Evolutionary conservation across 306 rosid genomes (phyloP), one percentile per base, ranked within the genome.

Genomic region (Calophaca sinica): DNA sequence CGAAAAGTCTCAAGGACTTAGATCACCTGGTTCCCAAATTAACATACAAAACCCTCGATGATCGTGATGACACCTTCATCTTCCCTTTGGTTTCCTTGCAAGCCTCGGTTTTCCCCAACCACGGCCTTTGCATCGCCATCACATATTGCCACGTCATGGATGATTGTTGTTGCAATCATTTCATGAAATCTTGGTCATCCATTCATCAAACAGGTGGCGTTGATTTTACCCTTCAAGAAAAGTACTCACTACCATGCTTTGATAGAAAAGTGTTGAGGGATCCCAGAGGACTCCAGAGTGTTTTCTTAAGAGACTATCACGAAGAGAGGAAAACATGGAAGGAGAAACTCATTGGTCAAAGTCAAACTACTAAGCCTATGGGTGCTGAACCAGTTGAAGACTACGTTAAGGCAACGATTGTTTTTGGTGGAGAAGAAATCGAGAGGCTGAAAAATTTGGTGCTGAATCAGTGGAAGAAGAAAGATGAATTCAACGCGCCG

Each of bases 61-160:
- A 36, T 3, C 28, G 63, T 41, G 71, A 39, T 20, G 52, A 74
- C 41, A 60, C 72, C 2, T 20, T 75, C n/a, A 6, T 75, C 3
- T 80, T 76, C 50, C 84, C 82, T 7, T 31, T 84, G 1, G 2
- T 72, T 10, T 15, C 79, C 2, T 71, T 79, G 28, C 84, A 83
- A 44, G 84, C 36, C 53, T 31, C 82, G 3, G 10, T 80, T 44
- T 83, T 79, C 46, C 76, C 79, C 0, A 71, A 71, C 53, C 32
- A 3, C 0, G 87, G 84, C 9, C 59, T 84, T 29, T 84, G 84
- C 66, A 84, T 80, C 11, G 81, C 84, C 3, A 75, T 84, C 84
- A 84, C 87, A 0, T 84, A 84, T 20, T 79, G 87, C 4, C 87
- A 84, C 26, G 65, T 66, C 5, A 84, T 84, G 64, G 87, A 80